Evolutionary conservation across 352 stramenopile species (phyloP), one percentile per base, ranked within the genome.

Genomic region (Phytopythium montanum): DNA sequence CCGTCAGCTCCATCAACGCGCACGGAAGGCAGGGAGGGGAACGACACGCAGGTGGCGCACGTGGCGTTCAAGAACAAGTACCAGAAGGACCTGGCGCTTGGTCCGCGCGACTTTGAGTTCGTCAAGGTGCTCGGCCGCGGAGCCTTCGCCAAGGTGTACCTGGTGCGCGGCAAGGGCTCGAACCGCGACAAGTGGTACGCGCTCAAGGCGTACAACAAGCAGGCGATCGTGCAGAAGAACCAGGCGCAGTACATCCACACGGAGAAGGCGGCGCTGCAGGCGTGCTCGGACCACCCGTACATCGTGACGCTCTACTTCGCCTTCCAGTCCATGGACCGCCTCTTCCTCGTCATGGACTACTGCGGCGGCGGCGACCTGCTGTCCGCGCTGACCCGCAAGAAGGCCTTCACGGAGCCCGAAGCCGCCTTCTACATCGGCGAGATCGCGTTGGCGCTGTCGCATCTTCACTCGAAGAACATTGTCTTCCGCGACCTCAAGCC

Each of bases 11-110:
- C 44, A 0, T n/a, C 19, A n/a, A 52, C 25, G 2, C 76, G 68
- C n/a, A 81, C 70, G 21, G 75, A 88, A 26, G 66, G 52, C 3
- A 72, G 76, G 21, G 77, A 90, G 18, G 66, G 58, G 23, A 89
- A 90, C 31, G 76, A 81, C 21, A 91, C 77, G 23, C 75, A 94
- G 54, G 85, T 88, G 7, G 81, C 73, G n/a, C 85, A 94, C 68
- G 67, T 94, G 46, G 84, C 85, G 21, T 94, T 94, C 69, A 94
- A 94, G 70, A 95, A 95, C 80, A 95, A 93, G 66, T 95, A 95
- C 70, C 83, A 95, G 66, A 73, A 92, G 64, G 84, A 92, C 53
- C 54, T 95, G 31, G 85, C 85, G 31, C 66, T 95, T 9, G 83
- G 85, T 14, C 85, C 85, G 28, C 83, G 85, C 34, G 85, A 95